Percentiles rank a stretch among this genome's conserved stretches.
phyloP scores from a whole-genome alignment of 169 alveolate species.

The Plasmodium sp. region DNA sequence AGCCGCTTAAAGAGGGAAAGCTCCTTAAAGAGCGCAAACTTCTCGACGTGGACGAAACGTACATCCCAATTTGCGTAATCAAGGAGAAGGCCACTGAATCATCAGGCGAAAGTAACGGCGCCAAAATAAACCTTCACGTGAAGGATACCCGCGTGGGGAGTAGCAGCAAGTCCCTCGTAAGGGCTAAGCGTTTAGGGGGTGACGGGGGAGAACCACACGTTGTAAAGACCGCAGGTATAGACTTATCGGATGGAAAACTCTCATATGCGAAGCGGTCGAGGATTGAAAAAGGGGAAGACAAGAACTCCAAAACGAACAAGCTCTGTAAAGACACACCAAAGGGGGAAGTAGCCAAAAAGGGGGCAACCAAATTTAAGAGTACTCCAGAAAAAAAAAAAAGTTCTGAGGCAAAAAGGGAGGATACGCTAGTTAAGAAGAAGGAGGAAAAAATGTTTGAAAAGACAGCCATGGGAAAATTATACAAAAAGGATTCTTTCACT shows the following conservation, averaged over 20 bases:
- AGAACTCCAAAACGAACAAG: not conserved
- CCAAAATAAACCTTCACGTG: constrained; percentile 37
- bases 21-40: not conserved
- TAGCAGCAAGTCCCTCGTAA: not conserved
- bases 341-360: not conserved
- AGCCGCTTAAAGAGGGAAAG: not conserved
- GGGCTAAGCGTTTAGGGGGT: not conserved
- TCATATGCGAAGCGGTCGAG: not conserved
- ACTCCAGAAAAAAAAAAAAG: not conserved
- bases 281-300: not conserved
- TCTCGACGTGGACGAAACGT: not conserved
- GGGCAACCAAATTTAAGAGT: not conserved
- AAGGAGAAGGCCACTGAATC: constrained; percentile 7
- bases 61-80: constrained; percentile 45
- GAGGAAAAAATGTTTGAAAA: not conserved
- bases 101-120: constrained; percentile 11
- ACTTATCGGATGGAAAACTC: not conserved
- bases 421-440: not conserved
- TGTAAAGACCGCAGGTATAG: not conserved
- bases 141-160: not conserved
- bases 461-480: not conserved
- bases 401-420: not conserved
- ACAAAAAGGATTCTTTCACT: not conserved
- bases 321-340: not conserved
- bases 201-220: not conserved